Evolutionary conservation across 352 stramenopile species (phyloP), one percentile per base, ranked within the genome.

Genomic region (Phytophthora syringae): DNA sequence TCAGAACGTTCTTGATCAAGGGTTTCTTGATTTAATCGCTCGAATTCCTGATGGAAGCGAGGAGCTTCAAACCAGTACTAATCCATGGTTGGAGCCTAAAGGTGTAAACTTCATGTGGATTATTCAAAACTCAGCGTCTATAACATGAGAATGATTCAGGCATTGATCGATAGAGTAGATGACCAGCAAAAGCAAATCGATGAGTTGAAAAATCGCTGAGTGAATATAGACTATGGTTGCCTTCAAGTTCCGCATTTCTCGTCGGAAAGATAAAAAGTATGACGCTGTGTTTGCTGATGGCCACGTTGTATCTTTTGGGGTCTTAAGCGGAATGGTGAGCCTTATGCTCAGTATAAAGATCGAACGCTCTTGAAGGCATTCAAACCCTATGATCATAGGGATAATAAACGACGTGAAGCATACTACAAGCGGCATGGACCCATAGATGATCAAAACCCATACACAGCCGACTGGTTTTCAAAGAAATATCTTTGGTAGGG

Each of bases 121-220:
- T n/a, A n/a, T n/a, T n/a, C n/a, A n/a, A n/a, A n/a, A n/a, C n/a
- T n/a, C n/a, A n/a, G 5, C 7, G 55, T 44, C 0, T 64, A 64
- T 20, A 55, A 64, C 13, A 16, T 61, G 53, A 39, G 42, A 30
- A 61, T 62, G 54, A 62, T 62, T 42, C 54, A 62, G 22, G 7
- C 7, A n/a, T 39, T 39, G 32, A 39, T 39, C 7, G 7, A 11
- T 39, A 16, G 12, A 16, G 12, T 39, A n/a, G 32, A 39, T 11
- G 28, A 56, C 12, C 21, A 32, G 32, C 18, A 44, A 45, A 32
- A 27, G 32, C 28, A 56, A 45, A 57, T 57, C 11, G 50, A 47
- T 9, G 50, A 57, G 15, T 20, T 57, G 13, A 57, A 57, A 30
- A 18, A 44, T 57, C 34, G 20, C 50, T 48, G 34, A 57, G 22